phyloP scores from a whole-genome alignment of 2,329 filamentous ascomycete species.

The Colletotrichum australisinense region DNA sequence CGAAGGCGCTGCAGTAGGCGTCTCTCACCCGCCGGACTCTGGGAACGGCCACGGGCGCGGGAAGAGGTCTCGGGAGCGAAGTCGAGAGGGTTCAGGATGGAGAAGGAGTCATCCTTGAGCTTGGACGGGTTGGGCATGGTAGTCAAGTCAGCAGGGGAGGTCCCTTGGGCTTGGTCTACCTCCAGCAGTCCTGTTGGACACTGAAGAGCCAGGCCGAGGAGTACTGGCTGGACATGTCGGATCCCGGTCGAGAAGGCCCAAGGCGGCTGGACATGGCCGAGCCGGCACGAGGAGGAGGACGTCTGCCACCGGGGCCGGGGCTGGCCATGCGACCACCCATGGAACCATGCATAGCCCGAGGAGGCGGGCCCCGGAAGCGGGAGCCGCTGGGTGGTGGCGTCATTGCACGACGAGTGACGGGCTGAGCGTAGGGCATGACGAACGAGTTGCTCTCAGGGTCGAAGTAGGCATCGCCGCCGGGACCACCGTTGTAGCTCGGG shows the following conservation, averaged over 20 bases:
- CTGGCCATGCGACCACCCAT: constrained; percentile 57
- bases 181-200: constrained; percentile 58
- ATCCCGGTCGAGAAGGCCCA: constrained; percentile 46
- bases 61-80: constrained; percentile 82
- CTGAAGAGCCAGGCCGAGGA: constrained; percentile 74
- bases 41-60: constrained; percentile 74
- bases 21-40: constrained; percentile 73
- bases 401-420: constrained; percentile 90
- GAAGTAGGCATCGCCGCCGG: constrained; percentile 67
- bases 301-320: constrained; percentile 56
- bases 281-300: constrained; percentile 59
- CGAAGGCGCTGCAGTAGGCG: constrained; percentile 76
- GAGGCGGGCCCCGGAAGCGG: constrained; percentile 55
- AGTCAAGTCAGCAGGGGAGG: constrained; percentile 80
- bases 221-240: constrained; percentile 47
- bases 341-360: constrained; percentile 58
- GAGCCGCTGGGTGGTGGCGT: constrained; percentile 81
- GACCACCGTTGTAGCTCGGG: constrained; percentile 69
- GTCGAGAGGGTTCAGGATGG: constrained; percentile 76
- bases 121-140: constrained; percentile 88
- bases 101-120: constrained; percentile 84
- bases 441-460: constrained; percentile 77
- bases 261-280: constrained; percentile 44
- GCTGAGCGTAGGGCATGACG: constrained; percentile 86
- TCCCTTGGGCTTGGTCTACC: constrained; percentile 53